Evolutionary conservation across 768 basidiomycete species (phyloP), one percentile per base, ranked within the genome.

Genomic region (Pisolithus marmoratus): DNA sequence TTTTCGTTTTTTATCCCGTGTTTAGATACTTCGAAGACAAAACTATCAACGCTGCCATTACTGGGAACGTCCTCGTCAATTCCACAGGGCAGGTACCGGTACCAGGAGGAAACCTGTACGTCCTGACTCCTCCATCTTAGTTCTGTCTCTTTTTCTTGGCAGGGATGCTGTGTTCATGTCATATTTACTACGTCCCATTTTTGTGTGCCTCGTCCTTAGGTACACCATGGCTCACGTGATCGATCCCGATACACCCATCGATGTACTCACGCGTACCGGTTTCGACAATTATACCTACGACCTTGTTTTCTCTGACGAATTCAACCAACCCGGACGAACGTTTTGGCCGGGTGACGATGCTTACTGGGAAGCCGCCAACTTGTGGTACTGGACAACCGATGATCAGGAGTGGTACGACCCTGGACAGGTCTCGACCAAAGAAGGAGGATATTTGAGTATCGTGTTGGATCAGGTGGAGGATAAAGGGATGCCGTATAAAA

Each of bases 1-100:
- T 96, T 8, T 96, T 95, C 67, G 81, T 90, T 47, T 81, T 84
- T 38, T 94, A 90, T 63, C 94, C 94, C 3, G 79, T 95, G 58
- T 63, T 83, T 58, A 72, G 58, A 53, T 60, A 48, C 24, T 2
- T 38, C 8, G 14, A 47, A 37, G 62, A 74, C 48, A 61, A 67
- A 23, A 59, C 63, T 1, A 63, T 66, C 38, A 75, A 74, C 50
- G 45, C 60, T 36, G 72, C 74, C 5, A 81, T 85, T 49, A 79
- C 80, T 48, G 78, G 84, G 9, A 89, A 87, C 58, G 76, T 82
- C 5, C 70, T 72, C 27, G 80, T 87, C 57, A 92, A 91, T 65
- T 70, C 67, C 3, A 85, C 79, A 23, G 85, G 86, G 6, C 87
- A 90, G 65, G 78, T 82, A 1, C 78, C 87, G 0, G 70, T 74